A percentile compares a stretch with the other conserved stretches of the same genome.
Evolutionary conservation across 2,329 filamentous ascomycete genomes (phyloP).

Genomic region (Elsinoe necatrix): DNA sequence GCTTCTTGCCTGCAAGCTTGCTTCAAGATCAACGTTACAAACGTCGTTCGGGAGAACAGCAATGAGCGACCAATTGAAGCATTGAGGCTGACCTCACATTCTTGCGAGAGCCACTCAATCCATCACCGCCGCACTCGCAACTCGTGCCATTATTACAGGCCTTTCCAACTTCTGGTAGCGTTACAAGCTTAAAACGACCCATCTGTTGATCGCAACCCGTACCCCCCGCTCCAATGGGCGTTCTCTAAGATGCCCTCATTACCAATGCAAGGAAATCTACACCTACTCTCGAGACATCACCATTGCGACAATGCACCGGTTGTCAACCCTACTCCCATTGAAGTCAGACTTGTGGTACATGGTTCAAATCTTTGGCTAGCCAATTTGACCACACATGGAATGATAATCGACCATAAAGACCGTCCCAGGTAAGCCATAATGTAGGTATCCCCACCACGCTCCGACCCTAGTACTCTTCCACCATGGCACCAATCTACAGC

Average conservation of each 20-base stretch:
- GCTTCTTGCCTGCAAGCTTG: background rate
- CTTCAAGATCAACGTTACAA: background rate
- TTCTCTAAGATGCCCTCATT: background rate
- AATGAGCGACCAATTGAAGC: background rate
- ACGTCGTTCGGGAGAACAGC: background rate
- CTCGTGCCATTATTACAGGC: background rate
- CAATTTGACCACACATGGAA: background rate
- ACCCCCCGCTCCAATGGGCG: background rate
- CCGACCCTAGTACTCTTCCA: background rate
- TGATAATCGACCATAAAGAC: background rate
- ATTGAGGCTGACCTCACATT: background rate
- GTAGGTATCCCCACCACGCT: background rate
- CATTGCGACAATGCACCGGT: background rate
- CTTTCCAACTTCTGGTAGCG: background rate
- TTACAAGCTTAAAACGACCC: background rate
- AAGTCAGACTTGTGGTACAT: background rate
- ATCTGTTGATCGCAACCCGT: background rate
- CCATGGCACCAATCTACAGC: conserved; percentile 2
- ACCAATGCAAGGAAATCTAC: background rate
- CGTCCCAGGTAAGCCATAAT: background rate
- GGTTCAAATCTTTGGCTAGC: background rate
- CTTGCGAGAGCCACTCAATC: background rate
- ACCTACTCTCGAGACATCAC: background rate
- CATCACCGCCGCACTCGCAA: background rate
- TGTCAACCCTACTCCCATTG: background rate